Evolutionary conservation across 2,329 filamentous ascomycete species (phyloP).

Genomic region (Pezicula rhizophila): DNA sequence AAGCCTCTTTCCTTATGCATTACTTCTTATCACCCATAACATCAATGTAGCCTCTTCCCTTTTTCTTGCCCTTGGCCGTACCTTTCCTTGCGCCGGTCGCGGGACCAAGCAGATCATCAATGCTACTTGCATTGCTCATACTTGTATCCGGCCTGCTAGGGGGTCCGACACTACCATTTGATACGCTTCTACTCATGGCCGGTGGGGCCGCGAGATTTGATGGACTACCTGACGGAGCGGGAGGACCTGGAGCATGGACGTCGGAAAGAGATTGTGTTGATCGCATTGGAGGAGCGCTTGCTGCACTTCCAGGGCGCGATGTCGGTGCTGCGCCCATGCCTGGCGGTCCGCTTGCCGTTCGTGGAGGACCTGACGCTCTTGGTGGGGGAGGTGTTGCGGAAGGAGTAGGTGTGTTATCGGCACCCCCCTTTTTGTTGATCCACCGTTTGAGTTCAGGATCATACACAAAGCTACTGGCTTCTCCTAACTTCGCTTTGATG

Average conservation of each 20-base stretch:
- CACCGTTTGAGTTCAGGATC: conserved; percentile 96
- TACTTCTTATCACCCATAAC: conserved; percentile 59
- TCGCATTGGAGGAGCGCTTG: conserved; percentile 6
- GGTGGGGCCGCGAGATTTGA: conserved; percentile 12
- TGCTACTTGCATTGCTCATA: conserved; percentile 87
- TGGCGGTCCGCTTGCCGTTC: conserved; percentile 21
- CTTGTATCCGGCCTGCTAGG: conserved; percentile 69
- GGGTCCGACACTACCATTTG: conserved; percentile 32
- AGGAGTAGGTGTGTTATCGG: conserved; percentile 52
- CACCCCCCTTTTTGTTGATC: conserved; percentile 86
- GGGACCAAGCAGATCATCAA: conserved; percentile 84
- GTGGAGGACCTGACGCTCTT: conserved; percentile 41
- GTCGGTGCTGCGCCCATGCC: conserved; percentile 1
- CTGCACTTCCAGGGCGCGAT: conserved; percentile 1
- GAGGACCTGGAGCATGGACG: conserved; percentile 27
- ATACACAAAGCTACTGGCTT: conserved; percentile 88
- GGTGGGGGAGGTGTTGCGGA: conserved; percentile 76
- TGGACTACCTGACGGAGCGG: conserved; percentile 4
- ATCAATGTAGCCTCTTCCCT: conserved; percentile 86
- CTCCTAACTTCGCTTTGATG: conserved; percentile 90
- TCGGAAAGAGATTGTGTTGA: conserved; percentile 3
- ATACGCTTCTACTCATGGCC: conserved; percentile 18
- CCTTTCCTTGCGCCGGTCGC: conserved; percentile 59
- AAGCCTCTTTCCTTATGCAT: neutral
- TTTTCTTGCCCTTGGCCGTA: conserved; percentile 65